These are phyloP conservation scores for Penicillium sp. DNA, from an alignment of 2,329 filamentous ascomycete genomes.

Conservation along the genomic window DNA sequence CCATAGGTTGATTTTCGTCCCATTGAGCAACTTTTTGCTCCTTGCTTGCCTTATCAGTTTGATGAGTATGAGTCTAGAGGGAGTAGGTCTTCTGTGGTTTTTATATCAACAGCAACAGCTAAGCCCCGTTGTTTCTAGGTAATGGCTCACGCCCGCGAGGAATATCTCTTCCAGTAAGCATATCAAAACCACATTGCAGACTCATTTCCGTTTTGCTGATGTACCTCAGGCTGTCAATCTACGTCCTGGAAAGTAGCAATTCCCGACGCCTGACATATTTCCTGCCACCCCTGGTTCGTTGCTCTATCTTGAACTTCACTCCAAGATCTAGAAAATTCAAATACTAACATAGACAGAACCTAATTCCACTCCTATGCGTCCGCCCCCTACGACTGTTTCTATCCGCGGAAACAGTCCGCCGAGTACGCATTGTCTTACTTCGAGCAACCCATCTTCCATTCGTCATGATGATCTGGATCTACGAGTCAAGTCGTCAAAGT, in stretches of 20 bases:
- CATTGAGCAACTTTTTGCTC: constrained; percentile 61
- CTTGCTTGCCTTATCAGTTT: constrained; percentile 60
- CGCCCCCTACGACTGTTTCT: constrained; percentile 59
- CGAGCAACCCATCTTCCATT: constrained; percentile 60
- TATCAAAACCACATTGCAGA: not conserved
- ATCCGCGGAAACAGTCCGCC: constrained; percentile 54
- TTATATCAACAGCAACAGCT: not conserved
- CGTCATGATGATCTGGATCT: constrained; percentile 58
- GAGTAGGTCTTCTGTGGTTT: constrained; percentile 36
- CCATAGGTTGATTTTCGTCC: constrained; percentile 57
- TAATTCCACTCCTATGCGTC: constrained; percentile 57
- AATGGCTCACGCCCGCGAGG: constrained; percentile 61
- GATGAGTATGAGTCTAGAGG: constrained; percentile 58
- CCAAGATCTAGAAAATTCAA: constrained; percentile 9
- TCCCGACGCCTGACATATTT: constrained; percentile 49
- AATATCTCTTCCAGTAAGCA: constrained; percentile 60
- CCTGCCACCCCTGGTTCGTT: constrained; percentile 47
- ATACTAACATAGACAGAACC: constrained; percentile 46
- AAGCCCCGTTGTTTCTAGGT: constrained; percentile 43
- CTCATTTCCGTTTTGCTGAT: constrained; percentile 2
- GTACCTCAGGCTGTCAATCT: constrained; percentile 40
- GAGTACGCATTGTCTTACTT: constrained; percentile 58
- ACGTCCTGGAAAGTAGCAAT: constrained; percentile 48
- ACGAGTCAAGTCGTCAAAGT: constrained; percentile 43
- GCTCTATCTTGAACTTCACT: constrained; percentile 3